These are phyloP conservation scores for Xylariomycetidae sp. DNA, from an alignment of 2,329 filamentous ascomycete genomes.

Conservation along the genomic window DNA sequence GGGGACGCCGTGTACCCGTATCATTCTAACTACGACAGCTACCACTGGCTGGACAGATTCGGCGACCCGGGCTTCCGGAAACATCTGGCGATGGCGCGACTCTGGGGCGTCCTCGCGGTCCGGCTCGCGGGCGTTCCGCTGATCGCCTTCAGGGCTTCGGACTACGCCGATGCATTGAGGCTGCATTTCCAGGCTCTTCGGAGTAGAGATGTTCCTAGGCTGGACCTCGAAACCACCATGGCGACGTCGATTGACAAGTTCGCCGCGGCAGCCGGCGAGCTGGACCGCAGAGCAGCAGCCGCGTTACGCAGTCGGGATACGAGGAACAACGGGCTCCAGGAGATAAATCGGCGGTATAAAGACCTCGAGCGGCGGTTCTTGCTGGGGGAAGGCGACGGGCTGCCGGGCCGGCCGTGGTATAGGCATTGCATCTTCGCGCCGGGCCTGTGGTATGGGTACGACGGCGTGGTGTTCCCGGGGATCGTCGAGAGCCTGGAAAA, in stretches of 20 bases:
- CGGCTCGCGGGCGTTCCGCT: constrained; percentile 10
- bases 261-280: constrained; percentile 1
- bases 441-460: constrained; percentile 10
- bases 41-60: constrained; percentile 67
- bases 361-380: constrained; percentile 8
- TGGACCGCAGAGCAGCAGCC: constrained; percentile 4
- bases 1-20: constrained; percentile 54
- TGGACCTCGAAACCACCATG: constrained; percentile 2
- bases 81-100: constrained; percentile 45
- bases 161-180: constrained; percentile 7
- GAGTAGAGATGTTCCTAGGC: constrained; percentile 1
- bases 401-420: constrained; percentile 10
- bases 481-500: constrained; percentile 10
- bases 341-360: constrained; percentile 6
- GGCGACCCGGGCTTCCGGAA: constrained; percentile 55
- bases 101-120: constrained; percentile 28
- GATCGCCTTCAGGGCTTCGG: constrained; percentile 6
- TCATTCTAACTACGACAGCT: constrained; percentile 71
- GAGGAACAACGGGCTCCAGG: constrained; percentile 1
- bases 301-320: no score
- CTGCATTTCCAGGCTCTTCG: constrained; percentile 4
- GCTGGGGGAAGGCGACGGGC: background rate
- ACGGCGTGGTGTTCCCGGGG: constrained; percentile 9
- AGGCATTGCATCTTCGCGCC: constrained; percentile 10
- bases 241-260: constrained; percentile 4